These are phyloP conservation scores for Mucor mucedo DNA, from an alignment of 371 early-diverging fungal genomes.

Conservation along the genomic window DNA sequence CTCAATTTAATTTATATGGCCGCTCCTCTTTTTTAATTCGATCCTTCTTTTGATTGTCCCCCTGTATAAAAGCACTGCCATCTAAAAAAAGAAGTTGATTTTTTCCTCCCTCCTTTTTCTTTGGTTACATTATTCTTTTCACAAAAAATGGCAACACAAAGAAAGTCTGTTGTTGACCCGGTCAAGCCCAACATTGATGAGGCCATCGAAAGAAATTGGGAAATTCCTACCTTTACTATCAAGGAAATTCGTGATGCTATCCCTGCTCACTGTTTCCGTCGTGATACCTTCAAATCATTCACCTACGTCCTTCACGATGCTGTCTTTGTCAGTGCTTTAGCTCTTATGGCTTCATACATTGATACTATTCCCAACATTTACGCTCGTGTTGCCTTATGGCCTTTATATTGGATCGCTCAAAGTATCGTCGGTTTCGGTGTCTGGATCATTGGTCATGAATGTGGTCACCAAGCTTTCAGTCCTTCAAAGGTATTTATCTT, in stretches of 20 bases:
- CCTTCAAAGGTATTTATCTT: slow-evolving; percentile 50
- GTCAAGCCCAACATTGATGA: slow-evolving; percentile 26
- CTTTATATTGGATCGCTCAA: slow-evolving; percentile 77
- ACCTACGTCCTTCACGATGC: slow-evolving; percentile 74
- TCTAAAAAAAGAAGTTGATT: background rate
- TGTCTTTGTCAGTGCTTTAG: slow-evolving; percentile 60
- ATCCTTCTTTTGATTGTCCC: slow-evolving; percentile 1
- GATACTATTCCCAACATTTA: slow-evolving; percentile 54
- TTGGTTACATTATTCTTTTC: background rate
- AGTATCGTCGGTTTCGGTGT: slow-evolving; percentile 84
- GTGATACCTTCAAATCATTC: slow-evolving; percentile 74
- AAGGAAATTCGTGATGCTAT: slow-evolving; percentile 86
- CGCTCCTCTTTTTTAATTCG: slow-evolving; percentile 1
- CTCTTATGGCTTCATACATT: slow-evolving; percentile 71
- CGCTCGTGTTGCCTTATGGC: slow-evolving; percentile 69
- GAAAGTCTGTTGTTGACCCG: slow-evolving; percentile 12
- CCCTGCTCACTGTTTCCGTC: slow-evolving; percentile 86
- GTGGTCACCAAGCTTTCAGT: slow-evolving; percentile 86
- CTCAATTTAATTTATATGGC: background rate
- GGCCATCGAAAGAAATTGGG: slow-evolving; percentile 56
- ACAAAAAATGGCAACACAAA: slow-evolving; percentile 24
- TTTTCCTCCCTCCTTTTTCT: background rate
- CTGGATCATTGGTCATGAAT: slow-evolving; percentile 91
- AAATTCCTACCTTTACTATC: slow-evolving; percentile 74
- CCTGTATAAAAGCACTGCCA: slow-evolving; percentile 1